phyloP scores from a whole-genome alignment of 345 rosid genomes.

The Murraya paniculata region DNA sequence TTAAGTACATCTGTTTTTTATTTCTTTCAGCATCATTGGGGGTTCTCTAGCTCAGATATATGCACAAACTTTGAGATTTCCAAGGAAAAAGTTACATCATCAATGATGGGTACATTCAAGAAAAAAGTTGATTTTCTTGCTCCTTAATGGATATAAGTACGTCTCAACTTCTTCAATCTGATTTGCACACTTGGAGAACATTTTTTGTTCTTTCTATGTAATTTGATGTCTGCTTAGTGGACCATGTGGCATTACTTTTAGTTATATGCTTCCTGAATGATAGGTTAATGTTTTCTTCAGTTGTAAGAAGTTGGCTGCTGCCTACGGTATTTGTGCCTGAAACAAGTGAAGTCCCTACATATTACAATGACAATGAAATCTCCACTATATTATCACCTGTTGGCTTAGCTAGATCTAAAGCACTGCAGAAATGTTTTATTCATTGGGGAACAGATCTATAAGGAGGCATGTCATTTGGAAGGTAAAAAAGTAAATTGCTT shows the following conservation, averaged over 20 bases:
- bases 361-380: conserved; percentile 47
- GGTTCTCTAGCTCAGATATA: conserved; percentile 60
- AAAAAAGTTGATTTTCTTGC: neutral
- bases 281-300: conserved; percentile 36
- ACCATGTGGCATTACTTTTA: neutral
- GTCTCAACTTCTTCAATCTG: neutral
- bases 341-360: conserved; percentile 30
- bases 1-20: conserved; percentile 57
- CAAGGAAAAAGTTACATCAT: conserved; percentile 60
- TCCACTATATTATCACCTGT: conserved; percentile 49
- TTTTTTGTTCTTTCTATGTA: neutral
- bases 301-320: conserved; percentile 62
- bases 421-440: conserved; percentile 50
- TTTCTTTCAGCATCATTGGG: conserved; percentile 65
- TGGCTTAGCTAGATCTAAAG: conserved; percentile 43
- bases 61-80: conserved; percentile 63
- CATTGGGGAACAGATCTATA: conserved; percentile 57
- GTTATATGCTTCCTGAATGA: neutral
- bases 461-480: conserved; percentile 45
- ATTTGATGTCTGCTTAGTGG: neutral
- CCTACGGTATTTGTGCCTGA: conserved; percentile 45
- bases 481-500: conserved; percentile 47
- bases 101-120: conserved; percentile 18
- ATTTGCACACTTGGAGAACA: neutral
- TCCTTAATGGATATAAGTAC: neutral